Conservation (phyloP, 2,329 filamentous ascomycete species). For the Epichloe amarillans region DNA sequence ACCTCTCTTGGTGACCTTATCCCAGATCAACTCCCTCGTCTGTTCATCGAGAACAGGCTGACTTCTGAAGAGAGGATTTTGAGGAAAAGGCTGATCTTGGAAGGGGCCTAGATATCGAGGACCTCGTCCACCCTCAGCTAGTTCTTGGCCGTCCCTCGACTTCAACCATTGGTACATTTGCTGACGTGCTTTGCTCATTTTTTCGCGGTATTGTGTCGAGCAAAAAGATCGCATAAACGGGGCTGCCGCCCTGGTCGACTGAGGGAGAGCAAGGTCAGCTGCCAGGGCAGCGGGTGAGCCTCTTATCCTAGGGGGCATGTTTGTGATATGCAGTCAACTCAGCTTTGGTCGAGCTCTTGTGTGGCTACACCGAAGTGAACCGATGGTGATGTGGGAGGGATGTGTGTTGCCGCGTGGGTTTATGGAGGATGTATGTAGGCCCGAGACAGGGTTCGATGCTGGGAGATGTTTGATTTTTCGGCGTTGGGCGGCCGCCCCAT, state of each 20-base stretch:
- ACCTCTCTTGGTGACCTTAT: slow-evolving; percentile 49
- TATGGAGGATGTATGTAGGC: background rate
- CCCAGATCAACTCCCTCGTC: slow-evolving; percentile 61
- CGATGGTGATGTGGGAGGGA: background rate
- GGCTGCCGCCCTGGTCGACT: slow-evolving; percentile 1
- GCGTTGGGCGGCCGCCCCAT: background rate
- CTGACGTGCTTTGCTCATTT: slow-evolving; percentile 24
- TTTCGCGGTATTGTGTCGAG: slow-evolving; percentile 24
- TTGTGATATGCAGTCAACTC: background rate
- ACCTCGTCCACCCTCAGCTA: slow-evolving; percentile 13
- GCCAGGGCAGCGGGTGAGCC: slow-evolving; percentile 16
- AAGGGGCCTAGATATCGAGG: slow-evolving; percentile 26
- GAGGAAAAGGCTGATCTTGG: slow-evolving; percentile 52
- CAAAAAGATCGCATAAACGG: slow-evolving; percentile 22
- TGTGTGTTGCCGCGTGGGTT: background rate
- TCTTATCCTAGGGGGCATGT: slow-evolving; percentile 12
- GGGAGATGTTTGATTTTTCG: background rate
- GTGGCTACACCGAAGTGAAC: background rate
- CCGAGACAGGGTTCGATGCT: too few relatives aligned
- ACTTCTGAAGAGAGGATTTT: slow-evolving; percentile 58
- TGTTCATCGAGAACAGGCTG: slow-evolving; percentile 61
- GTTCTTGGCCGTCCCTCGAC: slow-evolving; percentile 11
- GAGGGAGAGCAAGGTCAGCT: slow-evolving; percentile 2
- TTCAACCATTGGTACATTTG: slow-evolving; percentile 27
- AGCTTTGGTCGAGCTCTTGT: background rate